A percentile compares a stretch with the other conserved stretches of the same genome.
These are phyloP conservation scores for Monosporozyma servazzii DNA, from an alignment of 805 yeast species.

Conservation along the genomic window DNA sequence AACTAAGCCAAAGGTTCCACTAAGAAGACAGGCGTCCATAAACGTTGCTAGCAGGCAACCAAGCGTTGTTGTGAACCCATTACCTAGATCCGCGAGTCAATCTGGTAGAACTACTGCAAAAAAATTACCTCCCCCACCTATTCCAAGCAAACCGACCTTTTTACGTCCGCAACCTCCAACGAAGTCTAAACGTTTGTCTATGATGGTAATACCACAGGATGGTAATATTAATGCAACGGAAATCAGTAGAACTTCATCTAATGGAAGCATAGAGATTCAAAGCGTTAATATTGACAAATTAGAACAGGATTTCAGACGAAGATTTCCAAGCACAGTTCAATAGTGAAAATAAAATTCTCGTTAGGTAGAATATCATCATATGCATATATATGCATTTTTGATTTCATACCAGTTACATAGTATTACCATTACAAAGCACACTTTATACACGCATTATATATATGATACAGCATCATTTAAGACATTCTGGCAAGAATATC, in stretches of 20 bases:
- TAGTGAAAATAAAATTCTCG: too few relatives aligned
- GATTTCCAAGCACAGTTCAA: slow-evolving; percentile 50
- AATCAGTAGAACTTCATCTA: background rate
- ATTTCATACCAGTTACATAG: background rate
- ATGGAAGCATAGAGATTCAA: slow-evolving; percentile 5
- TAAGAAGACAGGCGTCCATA: background rate
- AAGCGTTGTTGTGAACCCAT: slow-evolving; percentile 4
- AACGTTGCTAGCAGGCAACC: slow-evolving; percentile 1
- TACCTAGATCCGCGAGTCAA: background rate
- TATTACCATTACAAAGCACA: background rate
- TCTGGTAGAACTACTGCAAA: slow-evolving; percentile 8
- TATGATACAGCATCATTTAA: background rate
- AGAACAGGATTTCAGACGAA: slow-evolving; percentile 46
- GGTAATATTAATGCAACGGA: background rate
- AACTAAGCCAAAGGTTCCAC: background rate
- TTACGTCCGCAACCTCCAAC: slow-evolving; percentile 20
- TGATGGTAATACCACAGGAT: background rate
- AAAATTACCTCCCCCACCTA: slow-evolving; percentile 39
- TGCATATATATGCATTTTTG: background rate
- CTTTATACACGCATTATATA: background rate
- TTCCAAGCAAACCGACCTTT: slow-evolving; percentile 18
- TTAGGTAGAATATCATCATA: background rate
- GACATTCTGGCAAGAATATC: slow-evolving; percentile 49
- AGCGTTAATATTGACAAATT: slow-evolving; percentile 38
- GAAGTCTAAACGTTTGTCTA: slow-evolving; percentile 38